Evolutionary conservation across 1,284 basidiomycete genomes (phyloP).

Genomic region (Rhodotorula sp.): DNA sequence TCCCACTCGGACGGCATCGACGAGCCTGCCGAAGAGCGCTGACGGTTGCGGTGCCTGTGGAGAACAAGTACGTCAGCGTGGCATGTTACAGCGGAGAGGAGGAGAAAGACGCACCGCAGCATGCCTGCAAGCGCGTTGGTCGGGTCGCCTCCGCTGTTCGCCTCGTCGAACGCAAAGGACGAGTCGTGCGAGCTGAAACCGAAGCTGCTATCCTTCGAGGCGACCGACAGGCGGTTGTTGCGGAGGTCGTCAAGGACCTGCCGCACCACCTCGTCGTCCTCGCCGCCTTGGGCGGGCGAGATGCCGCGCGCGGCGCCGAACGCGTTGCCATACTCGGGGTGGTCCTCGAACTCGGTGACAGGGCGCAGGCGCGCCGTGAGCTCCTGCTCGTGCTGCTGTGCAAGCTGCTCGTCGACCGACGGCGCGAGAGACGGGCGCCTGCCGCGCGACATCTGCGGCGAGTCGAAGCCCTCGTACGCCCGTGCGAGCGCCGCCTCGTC

Average conservation of each 20-base stretch:
- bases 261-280: conserved; percentile 28
- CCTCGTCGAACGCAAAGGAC: conserved; percentile 57
- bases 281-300: neutral
- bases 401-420: conserved; percentile 16
- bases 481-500: neutral
- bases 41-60: conserved; percentile 28
- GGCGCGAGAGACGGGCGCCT: neutral
- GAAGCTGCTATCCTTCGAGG: conserved; percentile 22
- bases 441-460: neutral
- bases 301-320: neutral
- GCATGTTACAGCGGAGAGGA: neutral
- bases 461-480: neutral
- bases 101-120: conserved; percentile 7
- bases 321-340: conserved; percentile 5
- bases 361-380: conserved; percentile 11
- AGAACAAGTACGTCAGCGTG: neutral
- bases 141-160: conserved; percentile 51
- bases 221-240: conserved; percentile 19
- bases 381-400: conserved; percentile 8
- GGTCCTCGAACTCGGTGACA: conserved; percentile 16
- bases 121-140: conserved; percentile 10
- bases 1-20: conserved; percentile 16
- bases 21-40: conserved; percentile 12
- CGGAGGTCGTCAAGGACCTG: conserved; percentile 33
- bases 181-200: conserved; percentile 47